Evolutionary conservation across 202 grass and related monocot genomes (phyloP), one percentile per base, ranked within the genome.

Genomic region (Schoenoplectus triqueter): DNA sequence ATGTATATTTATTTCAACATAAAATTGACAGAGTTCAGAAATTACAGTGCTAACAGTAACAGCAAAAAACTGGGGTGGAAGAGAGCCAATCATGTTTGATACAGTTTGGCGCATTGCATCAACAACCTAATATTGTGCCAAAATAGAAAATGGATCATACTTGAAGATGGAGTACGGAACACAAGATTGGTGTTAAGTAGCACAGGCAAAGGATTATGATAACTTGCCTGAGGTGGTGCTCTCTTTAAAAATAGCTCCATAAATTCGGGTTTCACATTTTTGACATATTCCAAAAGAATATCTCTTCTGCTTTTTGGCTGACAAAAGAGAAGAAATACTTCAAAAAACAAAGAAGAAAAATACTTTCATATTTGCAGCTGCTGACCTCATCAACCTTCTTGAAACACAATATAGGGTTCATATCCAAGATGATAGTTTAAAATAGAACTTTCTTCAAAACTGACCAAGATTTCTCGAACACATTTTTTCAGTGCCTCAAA

Each of bases 91-190:
- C 95, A 98, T 98, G 82, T 93, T 98, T 73, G 95, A 93, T 20
- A 98, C 92, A 0, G 95, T 98, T 22, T 98, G 95, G n/a, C 95
- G 95, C 95, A 98, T 98, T 88, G 95, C 95, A 52, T 98, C 91
- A 56, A 95, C 92, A 70, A 98, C 92, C 95, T 98, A 69, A 39
- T 39, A 63, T 79, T 56, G 2, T 66, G 71, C 7, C 7, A 69
- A 64, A 73, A 87, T 61, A 57, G 10, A 49, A 78, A 72, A 52
- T 73, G 14, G 31, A 47, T 70, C 68, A 85, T 21, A 46, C 14
- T 15, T 31, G 31, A 31, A 31, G 31, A 31, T 69, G n/a, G 17
- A 50, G 77, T 18, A 59, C 44, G 21, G 9, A 68, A 72, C 19
- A 76, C 1, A 49, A 49, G 17, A 11, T 66, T 52, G 10, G 11